A percentile compares a stretch with the other conserved stretches of the same genome.
Conservation (phyloP, 1,139 yeast species). For the Arxiozyma slooffiae region DNA sequence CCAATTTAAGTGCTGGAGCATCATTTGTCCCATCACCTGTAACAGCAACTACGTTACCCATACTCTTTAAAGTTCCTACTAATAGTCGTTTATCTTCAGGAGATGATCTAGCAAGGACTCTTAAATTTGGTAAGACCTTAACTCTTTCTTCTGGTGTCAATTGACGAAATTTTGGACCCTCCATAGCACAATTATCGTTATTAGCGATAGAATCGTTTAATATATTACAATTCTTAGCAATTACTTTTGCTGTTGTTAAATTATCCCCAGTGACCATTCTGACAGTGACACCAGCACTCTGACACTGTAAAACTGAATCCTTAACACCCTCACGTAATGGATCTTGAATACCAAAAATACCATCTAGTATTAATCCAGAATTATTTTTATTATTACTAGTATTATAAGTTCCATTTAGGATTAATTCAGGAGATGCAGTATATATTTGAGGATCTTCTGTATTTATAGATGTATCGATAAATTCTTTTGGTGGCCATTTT, state of each 20-base stretch:
- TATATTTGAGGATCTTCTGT: conserved; percentile 9
- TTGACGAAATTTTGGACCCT: conserved; percentile 81
- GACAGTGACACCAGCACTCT: conserved; percentile 83
- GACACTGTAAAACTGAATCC: conserved; percentile 77
- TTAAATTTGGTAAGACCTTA: conserved; percentile 55
- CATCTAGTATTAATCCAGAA: conserved; percentile 46
- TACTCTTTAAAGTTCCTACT: conserved; percentile 68
- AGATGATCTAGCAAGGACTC: conserved; percentile 85
- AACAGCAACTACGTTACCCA: conserved; percentile 93
- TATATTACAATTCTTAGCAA: conserved; percentile 79
- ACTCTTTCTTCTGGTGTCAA: conserved; percentile 50
- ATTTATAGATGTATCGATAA: conserved; percentile 17
- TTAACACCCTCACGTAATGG: conserved; percentile 88
- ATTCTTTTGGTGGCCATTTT: conserved; percentile 58
- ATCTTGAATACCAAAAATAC: conserved; percentile 86
- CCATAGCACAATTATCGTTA: conserved; percentile 64
- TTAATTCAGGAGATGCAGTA: conserved; percentile 41
- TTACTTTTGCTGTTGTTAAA: conserved; percentile 79
- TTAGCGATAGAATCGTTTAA: conserved; percentile 44
- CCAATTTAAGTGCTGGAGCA: conserved; percentile 87
- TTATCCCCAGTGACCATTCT: conserved; percentile 98
- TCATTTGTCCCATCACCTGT: conserved; percentile 98
- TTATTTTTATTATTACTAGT: conserved; percentile 12
- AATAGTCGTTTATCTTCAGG: conserved; percentile 89
- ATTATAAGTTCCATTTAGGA: conserved; percentile 22